Base-by-base conservation (phyloP, 805 yeast genomes). In the Candida maesae region DNA sequence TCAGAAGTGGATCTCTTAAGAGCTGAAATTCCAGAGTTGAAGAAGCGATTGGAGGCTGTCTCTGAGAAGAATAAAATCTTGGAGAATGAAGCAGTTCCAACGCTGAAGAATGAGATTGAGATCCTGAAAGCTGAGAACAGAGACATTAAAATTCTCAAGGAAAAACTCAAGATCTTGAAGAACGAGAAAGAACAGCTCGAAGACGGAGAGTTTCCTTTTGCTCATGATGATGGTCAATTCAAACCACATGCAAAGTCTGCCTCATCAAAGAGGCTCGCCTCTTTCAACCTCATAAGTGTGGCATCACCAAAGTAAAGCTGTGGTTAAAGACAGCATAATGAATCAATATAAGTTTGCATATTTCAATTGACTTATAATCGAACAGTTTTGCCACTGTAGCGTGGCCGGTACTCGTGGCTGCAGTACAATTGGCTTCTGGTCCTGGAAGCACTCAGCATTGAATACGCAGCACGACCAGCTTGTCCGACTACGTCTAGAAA, bases 51-150 rank as follows among this genome's bases (percentile, higher is more conserved):
- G 41, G 66, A 68, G 31, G 66, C 64, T 29, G 47, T 74, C 19
- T 54, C 62, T 31, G 55, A 52, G 31, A 72, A 70, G 30, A 71
- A 73, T 41, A 61, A 67, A 8, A 67, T 67, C 17, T 60, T 73
- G 42, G 70, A 68, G 42, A 59, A 62, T 35, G 61, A 61, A 4
- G 64, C 66, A 0, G 63, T 78, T 11, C 82, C 83, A 8, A 61
- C 62, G 5, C 55, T 78, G 43, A 68, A 69, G 49, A 70, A 70
- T 46, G 66, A 65, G 44, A 46, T 70, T 16, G 66, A 65, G 28
- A 45, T 67, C 17, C 44, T 66, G 24, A 55, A 53, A 17, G 53
- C 53, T 23, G 57, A 55, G 35, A 49, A 44, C 14, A 52, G 55
- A 26, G 55, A 50, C 28, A 37, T 52, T 3, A 30, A 55, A 1